Evolutionary conservation across 2,329 filamentous ascomycete species (phyloP), one percentile per base, ranked within the genome.

Genomic region (Neofusicoccum kwambonambiense): DNA sequence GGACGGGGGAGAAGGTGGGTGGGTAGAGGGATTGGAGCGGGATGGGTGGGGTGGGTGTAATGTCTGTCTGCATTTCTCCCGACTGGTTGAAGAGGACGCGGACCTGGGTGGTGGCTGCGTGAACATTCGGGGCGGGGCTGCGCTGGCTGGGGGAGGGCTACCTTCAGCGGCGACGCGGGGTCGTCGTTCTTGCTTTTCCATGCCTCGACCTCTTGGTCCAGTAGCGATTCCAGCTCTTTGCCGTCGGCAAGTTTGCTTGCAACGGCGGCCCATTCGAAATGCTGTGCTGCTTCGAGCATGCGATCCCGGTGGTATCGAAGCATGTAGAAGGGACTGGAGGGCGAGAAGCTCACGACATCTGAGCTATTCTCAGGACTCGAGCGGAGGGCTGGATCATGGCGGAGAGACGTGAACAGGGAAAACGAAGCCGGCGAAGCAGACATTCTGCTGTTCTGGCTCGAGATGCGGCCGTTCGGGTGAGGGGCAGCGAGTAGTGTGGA

Each of bases 261-360:
- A 4, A 77, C 76, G 17, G 71, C 70, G 15, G 74, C 64, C 79
- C 83, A 85, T 49, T 79, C 73, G 69, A 85, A 83, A 68, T 83
- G 77, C 67, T 79, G 72, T 27, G 83, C 81, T 49, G 84, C 81
- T 71, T 81, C 84, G n/a, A 92, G 81, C 74, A 97, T 85, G 62
- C 93, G 89, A 74, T 93, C 90, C 51, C 87, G 86, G 75, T 97
- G 93, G 69, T 89, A 89, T 65, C 87, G 82, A 15, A 95, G 84
- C 83, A 96, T 92, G 76, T 96, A 96, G 70, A 92, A 88, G 0
- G 89, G 85, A 8, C 87, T 90, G 6, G 79, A 72, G 31, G 80
- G 77, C 31, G 72, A 68, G 69, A 79, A 81, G 71, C 87, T 88
- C 79, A 75, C 72, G 61, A 67, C 69, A 42, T 70, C 70, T 49